These are phyloP conservation scores for Beta corolliflora DNA, from an alignment of 179 eudicot genomes.

Conservation along the genomic window DNA sequence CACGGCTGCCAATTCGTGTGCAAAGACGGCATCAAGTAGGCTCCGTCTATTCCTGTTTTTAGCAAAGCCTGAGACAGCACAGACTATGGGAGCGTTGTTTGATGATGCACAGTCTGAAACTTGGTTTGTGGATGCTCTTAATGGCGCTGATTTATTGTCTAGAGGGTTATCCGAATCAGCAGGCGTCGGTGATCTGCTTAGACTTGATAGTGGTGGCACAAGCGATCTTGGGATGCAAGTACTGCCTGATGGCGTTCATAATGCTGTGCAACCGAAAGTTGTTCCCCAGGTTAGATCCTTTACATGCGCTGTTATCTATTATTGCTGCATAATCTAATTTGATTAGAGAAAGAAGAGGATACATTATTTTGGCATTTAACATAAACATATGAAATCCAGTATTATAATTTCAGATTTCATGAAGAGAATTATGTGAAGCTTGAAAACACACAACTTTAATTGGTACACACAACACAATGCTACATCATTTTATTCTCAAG, in stretches of 20 bases:
- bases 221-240: conserved; percentile 6
- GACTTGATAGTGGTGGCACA: conserved; percentile 31
- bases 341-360: too few relatives aligned
- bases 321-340: background rate
- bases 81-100: conserved; percentile 50
- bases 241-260: background rate
- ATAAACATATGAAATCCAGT: too few relatives aligned
- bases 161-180: conserved; percentile 63
- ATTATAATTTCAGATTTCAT: too few relatives aligned
- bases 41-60: conserved; percentile 52
- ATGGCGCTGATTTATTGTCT: conserved; percentile 41
- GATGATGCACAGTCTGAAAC: conserved; percentile 59
- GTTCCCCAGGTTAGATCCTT: conserved; percentile 16
- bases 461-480: too few relatives aligned
- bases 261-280: conserved; percentile 6
- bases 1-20: background rate
- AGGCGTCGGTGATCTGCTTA: conserved; percentile 42
- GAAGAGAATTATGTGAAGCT: too few relatives aligned
- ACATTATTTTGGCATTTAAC: too few relatives aligned
- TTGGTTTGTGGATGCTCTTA: conserved; percentile 66
- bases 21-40: conserved; percentile 29
- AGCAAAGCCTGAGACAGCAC: conserved; percentile 52
- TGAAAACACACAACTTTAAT: too few relatives aligned
- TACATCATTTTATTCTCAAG: too few relatives aligned
- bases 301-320: background rate